Percentiles rank a stretch among this genome's conserved stretches.
Evolutionary conservation across 1,284 basidiomycete genomes (phyloP).

Genomic region (Peniophora sp.): DNA sequence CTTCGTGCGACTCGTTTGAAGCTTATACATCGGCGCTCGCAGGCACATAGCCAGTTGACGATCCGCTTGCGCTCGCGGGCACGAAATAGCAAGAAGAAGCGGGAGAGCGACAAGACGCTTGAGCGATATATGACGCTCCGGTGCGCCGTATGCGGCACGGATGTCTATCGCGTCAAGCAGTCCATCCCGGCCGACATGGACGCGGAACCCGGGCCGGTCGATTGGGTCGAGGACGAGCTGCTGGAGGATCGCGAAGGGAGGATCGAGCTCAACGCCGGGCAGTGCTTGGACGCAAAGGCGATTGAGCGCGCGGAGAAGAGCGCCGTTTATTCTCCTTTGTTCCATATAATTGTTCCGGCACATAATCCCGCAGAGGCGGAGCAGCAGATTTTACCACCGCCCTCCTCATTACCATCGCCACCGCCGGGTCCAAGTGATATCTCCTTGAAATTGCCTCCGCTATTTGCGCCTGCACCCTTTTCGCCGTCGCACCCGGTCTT

Average conservation of each 20-base stretch:
- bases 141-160: slow-evolving; percentile 59
- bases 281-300: too few species aligned
- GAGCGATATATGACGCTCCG: slow-evolving; percentile 56
- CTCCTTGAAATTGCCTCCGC: too few species aligned
- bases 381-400: too few species aligned
- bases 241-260: slow-evolving; percentile 62
- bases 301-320: too few species aligned
- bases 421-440: slow-evolving; percentile 12
- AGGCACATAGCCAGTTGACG: slow-evolving; percentile 68
- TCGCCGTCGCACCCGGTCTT: slow-evolving; percentile 70
- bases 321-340: slow-evolving; percentile 3
- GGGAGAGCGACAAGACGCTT: slow-evolving; percentile 31
- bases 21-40: not conserved
- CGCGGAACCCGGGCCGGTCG: slow-evolving; percentile 58
- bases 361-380: slow-evolving; percentile 24
- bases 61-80: slow-evolving; percentile 49
- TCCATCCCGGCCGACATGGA: slow-evolving; percentile 49
- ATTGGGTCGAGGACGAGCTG: slow-evolving; percentile 67
- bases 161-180: slow-evolving; percentile 65
- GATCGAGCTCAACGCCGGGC: slow-evolving; percentile 36
- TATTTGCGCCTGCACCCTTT: slow-evolving; percentile 71
- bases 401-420: too few species aligned
- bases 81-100: slow-evolving; percentile 32
- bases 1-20: slow-evolving; percentile 3
- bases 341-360: slow-evolving; percentile 16